phyloP scores from a whole-genome alignment of 148 eudicot genomes.

The Arbutus unedo region DNA sequence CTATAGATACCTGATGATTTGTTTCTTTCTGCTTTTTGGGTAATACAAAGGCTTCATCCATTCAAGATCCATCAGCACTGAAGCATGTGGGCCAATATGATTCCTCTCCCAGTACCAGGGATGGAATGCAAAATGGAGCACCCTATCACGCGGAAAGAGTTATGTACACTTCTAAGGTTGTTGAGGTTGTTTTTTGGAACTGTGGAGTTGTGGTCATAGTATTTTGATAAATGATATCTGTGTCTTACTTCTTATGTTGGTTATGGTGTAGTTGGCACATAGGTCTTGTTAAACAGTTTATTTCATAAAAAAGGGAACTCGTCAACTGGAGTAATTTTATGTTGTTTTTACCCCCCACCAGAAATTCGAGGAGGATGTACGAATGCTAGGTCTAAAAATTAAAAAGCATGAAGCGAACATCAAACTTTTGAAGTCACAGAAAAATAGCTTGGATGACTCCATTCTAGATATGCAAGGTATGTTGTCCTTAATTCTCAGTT shows the following conservation, averaged over 20 bases:
- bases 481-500: background rate
- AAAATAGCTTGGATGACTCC: slow-evolving; percentile 54
- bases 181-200: background rate
- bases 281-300: background rate
- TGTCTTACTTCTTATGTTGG: background rate
- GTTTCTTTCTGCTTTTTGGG: slow-evolving; percentile 1
- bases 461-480: slow-evolving; percentile 76
- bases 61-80: slow-evolving; percentile 15
- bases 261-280: background rate
- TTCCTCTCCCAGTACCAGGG: background rate
- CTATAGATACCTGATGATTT: slow-evolving; percentile 12
- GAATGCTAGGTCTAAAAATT: slow-evolving; percentile 48
- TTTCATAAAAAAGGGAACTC: background rate
- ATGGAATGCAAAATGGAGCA: slow-evolving; percentile 18
- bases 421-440: slow-evolving; percentile 40
- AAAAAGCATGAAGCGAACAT: slow-evolving; percentile 71
- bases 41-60: slow-evolving; percentile 11
- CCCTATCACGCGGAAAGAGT: slow-evolving; percentile 8
- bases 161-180: slow-evolving; percentile 14
- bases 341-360: slow-evolving; percentile 27
- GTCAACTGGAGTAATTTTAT: background rate
- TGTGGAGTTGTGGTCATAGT: background rate
- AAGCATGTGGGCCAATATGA: slow-evolving; percentile 11
- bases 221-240: background rate
- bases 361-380: slow-evolving; percentile 67